These are phyloP conservation scores for Prunus mongolica DNA, from an alignment of 306 rosid genomes.

Conservation along the genomic window DNA sequence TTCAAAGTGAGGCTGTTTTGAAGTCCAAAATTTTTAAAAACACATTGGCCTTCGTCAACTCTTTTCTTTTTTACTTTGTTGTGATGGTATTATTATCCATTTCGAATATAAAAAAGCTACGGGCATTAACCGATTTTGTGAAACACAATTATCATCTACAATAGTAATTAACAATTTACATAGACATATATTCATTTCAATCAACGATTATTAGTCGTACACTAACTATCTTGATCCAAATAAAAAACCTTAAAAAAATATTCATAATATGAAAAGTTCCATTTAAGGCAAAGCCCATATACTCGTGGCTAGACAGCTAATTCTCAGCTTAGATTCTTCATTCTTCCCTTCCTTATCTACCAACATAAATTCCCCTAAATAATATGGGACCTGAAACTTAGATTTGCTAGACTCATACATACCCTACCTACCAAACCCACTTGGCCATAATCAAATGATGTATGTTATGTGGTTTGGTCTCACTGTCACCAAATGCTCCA, in stretches of 20 bases:
- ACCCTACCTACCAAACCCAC: neutral
- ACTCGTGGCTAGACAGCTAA: neutral
- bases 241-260: neutral
- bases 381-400: neutral
- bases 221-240: neutral
- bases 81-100: neutral
- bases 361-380: neutral
- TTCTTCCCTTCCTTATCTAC: neutral
- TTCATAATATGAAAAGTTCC: neutral
- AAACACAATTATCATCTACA: too few species aligned
- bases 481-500: conserved; percentile 2
- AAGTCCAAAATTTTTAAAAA: too few species aligned
- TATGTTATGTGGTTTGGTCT: neutral
- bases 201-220: neutral
- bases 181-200: too few species aligned
- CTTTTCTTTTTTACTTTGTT: neutral
- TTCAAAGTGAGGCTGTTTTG: neutral
- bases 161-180: too few species aligned
- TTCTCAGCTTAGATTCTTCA: neutral
- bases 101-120: too few species aligned
- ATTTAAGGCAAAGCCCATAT: neutral
- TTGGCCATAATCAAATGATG: conserved; percentile 15
- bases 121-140: too few species aligned
- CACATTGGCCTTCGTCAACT: neutral
- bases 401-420: neutral